phyloP scores from a whole-genome alignment of 108 stramenopile genomes.

The Cyclotella sp. region DNA sequence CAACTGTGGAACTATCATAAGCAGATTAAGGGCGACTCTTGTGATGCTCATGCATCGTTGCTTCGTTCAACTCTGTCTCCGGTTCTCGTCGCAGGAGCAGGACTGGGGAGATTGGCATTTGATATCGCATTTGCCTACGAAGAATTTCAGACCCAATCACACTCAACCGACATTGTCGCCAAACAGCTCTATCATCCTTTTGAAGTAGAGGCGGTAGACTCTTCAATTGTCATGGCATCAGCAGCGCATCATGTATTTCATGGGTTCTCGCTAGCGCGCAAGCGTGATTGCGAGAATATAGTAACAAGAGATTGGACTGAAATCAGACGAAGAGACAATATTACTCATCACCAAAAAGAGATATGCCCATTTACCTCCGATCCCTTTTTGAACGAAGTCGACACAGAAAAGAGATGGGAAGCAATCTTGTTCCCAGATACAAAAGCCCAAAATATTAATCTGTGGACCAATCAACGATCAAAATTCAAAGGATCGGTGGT shows the following conservation, averaged over 20 bases:
- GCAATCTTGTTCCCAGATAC: slow-evolving; percentile 61
- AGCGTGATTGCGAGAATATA: too few species aligned
- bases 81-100: slow-evolving; percentile 82
- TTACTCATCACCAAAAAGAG: slow-evolving; percentile 5
- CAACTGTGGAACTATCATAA: slow-evolving; percentile 48
- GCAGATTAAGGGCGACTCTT: neutral
- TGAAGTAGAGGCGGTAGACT: slow-evolving; percentile 80
- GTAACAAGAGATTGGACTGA: neutral
- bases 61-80: slow-evolving; percentile 30
- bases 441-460: neutral
- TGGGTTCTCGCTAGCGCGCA: neutral
- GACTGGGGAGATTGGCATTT: slow-evolving; percentile 82
- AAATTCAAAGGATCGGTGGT: neutral
- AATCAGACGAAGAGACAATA: neutral
- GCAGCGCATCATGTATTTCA: slow-evolving; percentile 66
- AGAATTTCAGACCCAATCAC: neutral
- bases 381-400: slow-evolving; percentile 76
- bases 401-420: slow-evolving; percentile 67
- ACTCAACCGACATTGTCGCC: neutral
- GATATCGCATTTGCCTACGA: slow-evolving; percentile 54
- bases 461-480: slow-evolving; percentile 5
- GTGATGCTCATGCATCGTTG: neutral
- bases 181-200: slow-evolving; percentile 38
- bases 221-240: slow-evolving; percentile 78
- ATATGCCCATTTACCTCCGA: slow-evolving; percentile 75